These are phyloP conservation scores for Nigrospora sphaerica DNA, from an alignment of 2,329 filamentous ascomycete species.

Conservation along the genomic window DNA sequence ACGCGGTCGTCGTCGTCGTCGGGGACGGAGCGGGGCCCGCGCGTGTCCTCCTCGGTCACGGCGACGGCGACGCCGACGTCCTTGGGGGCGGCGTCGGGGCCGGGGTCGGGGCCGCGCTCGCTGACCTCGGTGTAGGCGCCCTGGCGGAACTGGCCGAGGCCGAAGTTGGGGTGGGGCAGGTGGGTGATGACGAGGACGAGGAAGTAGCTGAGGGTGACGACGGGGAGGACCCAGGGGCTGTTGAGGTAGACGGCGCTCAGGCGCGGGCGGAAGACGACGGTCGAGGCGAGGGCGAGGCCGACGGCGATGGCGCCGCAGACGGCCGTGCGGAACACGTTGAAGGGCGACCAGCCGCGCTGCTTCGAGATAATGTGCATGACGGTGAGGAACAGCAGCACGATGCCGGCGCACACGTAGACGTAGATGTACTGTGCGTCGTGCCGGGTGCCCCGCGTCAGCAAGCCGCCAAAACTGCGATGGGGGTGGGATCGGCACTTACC, in stretches of 20 bases:
- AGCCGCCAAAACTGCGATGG: background rate
- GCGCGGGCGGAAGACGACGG: conserved; percentile 8
- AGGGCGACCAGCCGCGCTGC: conserved; percentile 17
- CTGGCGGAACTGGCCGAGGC: background rate
- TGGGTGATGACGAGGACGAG: conserved; percentile 11
- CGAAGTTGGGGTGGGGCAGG: conserved; percentile 8
- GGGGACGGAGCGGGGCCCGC: no score
- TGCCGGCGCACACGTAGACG: conserved; percentile 17
- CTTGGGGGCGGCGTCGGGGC: no score
- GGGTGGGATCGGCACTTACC: conserved; percentile 10
- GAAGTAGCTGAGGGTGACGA: conserved; percentile 17
- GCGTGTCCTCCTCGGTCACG: no score
- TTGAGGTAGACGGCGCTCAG: conserved; percentile 10
- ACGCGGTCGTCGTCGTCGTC: no score
- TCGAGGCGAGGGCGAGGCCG: conserved; percentile 13
- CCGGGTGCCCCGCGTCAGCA: no score
- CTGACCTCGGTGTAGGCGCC: conserved; percentile 2
- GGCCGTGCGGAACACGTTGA: conserved; percentile 18
- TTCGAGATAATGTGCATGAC: conserved; percentile 21
- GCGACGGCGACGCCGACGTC: no score
- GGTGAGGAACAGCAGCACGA: conserved; percentile 19
- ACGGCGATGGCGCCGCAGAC: conserved; percentile 13
- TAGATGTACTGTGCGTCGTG: conserved; percentile 16
- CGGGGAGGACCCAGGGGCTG: conserved; percentile 19
- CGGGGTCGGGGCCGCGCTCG: background rate